Evolutionary conservation across 2,329 filamentous ascomycete genomes (phyloP), one percentile per base, ranked within the genome.

Genomic region (Paecilomyces formosus): DNA sequence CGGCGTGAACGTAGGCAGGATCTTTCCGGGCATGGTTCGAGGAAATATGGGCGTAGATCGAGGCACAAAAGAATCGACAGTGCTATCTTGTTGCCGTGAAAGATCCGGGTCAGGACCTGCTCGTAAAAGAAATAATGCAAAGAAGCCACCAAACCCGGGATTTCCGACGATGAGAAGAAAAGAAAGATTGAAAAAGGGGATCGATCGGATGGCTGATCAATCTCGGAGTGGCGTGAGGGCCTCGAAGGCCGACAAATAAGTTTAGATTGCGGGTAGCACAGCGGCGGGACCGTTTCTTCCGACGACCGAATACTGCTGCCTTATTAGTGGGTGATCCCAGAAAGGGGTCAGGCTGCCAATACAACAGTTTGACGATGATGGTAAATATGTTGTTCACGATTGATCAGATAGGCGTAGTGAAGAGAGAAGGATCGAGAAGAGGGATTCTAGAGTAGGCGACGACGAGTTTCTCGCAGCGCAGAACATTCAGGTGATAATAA

Each of bases 1-100:
- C 66, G 82, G 82, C 55, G 90, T 88, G 70, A 97, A 88, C 28
- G 88, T 93, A 58, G 93, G 93, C 55, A 97, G 85, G 54, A 85
- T 92, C 72, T 85, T 85, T 68, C 85, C 86, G 65, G 92, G 89
- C 90, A 96, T 96, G 62, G 66, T 80, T 62, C 63, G 15, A 53
- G 51, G 3, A 52, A 52, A 24, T 45, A 45, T 45, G 6, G n/a
- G 9, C 39, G 39, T 6, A n/a, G 9, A 18, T 45, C 39, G 39
- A 45, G 3, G 35, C 35, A n/a, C 8, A 6, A 18, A 4, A 45
- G 18, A 21, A 7, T 9, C 5, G 35, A 39, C 13, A n/a, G n/a
- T 6, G 3, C n/a, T 21, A 6, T n/a, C n/a, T 52, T 26, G 50
- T 15, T 24, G 50, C 15, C 50, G 26, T 28, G 13, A 13, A 26